Conservation (phyloP, 1,139 yeast genomes). For the Hansenula lynferdii region DNA sequence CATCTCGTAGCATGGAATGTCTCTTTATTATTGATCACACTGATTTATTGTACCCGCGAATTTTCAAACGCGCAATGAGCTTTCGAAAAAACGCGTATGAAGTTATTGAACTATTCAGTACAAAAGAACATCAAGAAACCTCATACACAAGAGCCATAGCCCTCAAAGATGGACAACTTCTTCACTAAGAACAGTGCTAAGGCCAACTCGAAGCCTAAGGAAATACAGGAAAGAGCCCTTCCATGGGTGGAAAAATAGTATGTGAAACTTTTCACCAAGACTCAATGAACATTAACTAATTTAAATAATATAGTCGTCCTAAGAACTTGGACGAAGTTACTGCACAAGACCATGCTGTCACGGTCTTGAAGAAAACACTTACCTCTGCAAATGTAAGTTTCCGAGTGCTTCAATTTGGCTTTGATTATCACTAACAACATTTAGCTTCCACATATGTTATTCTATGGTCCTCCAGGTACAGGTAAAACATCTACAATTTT, state of each 20-base stretch:
- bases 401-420: not conserved
- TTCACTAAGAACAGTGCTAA: slow-evolving; percentile 1
- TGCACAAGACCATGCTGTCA: slow-evolving; percentile 88
- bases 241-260: slow-evolving; percentile 26
- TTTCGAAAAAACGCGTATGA: too few relatives aligned
- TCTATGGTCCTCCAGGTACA: slow-evolving; percentile 97
- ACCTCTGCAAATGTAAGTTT: slow-evolving; percentile 56
- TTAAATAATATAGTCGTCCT: slow-evolving; percentile 40
- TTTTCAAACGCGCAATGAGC: too few relatives aligned
- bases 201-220: not conserved
- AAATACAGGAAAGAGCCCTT: slow-evolving; percentile 15
- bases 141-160: not conserved
- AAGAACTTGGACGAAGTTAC: slow-evolving; percentile 78
- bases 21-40: too few relatives aligned
- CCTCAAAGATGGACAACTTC: not conserved
- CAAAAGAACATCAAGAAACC: too few relatives aligned
- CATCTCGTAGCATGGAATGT: too few relatives aligned
- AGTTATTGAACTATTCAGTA: too few relatives aligned
- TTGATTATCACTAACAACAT: slow-evolving; percentile 1
- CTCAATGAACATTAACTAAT: too few relatives aligned
- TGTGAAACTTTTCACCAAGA: not conserved
- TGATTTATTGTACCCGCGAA: too few relatives aligned
- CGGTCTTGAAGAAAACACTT: slow-evolving; percentile 75
- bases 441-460: slow-evolving; percentile 82
- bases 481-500: slow-evolving; percentile 93